Evolutionary conservation across 1,284 basidiomycete genomes (phyloP).

Genomic region (Cryptococcus depauperatus): DNA sequence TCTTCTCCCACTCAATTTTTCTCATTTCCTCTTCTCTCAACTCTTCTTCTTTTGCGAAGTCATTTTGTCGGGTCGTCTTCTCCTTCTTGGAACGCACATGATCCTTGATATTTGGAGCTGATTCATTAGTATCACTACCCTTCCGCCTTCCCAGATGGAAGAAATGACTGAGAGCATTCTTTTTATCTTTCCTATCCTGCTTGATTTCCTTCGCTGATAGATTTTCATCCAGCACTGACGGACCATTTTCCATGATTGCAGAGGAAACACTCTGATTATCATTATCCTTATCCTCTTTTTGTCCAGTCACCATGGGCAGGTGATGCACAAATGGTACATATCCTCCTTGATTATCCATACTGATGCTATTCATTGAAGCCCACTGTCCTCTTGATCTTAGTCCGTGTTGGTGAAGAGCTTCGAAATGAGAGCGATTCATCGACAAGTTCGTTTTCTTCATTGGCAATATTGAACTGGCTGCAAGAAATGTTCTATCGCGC

Average conservation of each 20-base stretch:
- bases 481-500: constrained; percentile 6
- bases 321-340: constrained; percentile 37
- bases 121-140: background rate
- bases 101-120: constrained; percentile 5
- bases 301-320: constrained; percentile 13
- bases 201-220: constrained; percentile 1
- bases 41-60: constrained; percentile 6
- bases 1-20: constrained; percentile 28
- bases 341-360: constrained; percentile 18
- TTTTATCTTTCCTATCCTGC: constrained; percentile 9
- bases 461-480: constrained; percentile 7
- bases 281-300: constrained; percentile 15
- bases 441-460: constrained; percentile 6
- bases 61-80: background rate
- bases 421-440: constrained; percentile 4
- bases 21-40: constrained; percentile 23
- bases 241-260: constrained; percentile 1
- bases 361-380: constrained; percentile 11
- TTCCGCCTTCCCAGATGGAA: constrained; percentile 18
- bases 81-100: background rate
- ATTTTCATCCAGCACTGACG: background rate
- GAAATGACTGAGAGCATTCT: constrained; percentile 19
- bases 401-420: background rate
- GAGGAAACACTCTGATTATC: constrained; percentile 8
- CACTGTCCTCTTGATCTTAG: background rate